phyloP scores from a whole-genome alignment of 129 eudicot species.

The Sambucus nigra region DNA sequence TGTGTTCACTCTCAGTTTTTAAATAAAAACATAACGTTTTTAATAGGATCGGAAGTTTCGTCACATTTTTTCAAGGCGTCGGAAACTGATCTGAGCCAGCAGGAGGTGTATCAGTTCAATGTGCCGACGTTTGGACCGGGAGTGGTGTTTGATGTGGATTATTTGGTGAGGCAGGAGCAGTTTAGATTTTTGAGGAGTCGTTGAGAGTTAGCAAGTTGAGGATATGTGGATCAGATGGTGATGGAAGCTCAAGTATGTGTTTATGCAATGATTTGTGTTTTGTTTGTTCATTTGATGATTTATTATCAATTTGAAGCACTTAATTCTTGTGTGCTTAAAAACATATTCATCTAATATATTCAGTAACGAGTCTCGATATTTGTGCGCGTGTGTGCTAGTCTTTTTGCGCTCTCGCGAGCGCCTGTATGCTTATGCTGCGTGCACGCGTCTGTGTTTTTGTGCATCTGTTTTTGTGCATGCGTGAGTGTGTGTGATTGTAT shows the following conservation, averaged over 20 bases:
- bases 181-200: slow-evolving; percentile 84
- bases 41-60: slow-evolving; percentile 90
- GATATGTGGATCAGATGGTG: slow-evolving; percentile 87
- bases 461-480: too few relatives aligned
- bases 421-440: too few relatives aligned
- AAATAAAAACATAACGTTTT: slow-evolving; percentile 65
- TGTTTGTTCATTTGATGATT: background rate
- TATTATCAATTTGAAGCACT: too few relatives aligned
- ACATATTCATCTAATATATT: too few relatives aligned
- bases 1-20: slow-evolving; percentile 70
- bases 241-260: slow-evolving; percentile 59
- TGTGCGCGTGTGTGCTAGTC: too few relatives aligned
- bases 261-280: background rate
- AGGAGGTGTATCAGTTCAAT: slow-evolving; percentile 87
- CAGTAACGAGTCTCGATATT: too few relatives aligned
- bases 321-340: too few relatives aligned
- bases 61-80: slow-evolving; percentile 92
- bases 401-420: too few relatives aligned
- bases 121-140: slow-evolving; percentile 98
- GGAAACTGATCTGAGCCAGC: slow-evolving; percentile 93
- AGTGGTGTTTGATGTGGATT: slow-evolving; percentile 90
- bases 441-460: too few relatives aligned
- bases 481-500: too few relatives aligned
- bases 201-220: slow-evolving; percentile 64
- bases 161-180: slow-evolving; percentile 79